Conservation (phyloP, 73 alveolate genomes). For the Paramecium biaurelia region DNA sequence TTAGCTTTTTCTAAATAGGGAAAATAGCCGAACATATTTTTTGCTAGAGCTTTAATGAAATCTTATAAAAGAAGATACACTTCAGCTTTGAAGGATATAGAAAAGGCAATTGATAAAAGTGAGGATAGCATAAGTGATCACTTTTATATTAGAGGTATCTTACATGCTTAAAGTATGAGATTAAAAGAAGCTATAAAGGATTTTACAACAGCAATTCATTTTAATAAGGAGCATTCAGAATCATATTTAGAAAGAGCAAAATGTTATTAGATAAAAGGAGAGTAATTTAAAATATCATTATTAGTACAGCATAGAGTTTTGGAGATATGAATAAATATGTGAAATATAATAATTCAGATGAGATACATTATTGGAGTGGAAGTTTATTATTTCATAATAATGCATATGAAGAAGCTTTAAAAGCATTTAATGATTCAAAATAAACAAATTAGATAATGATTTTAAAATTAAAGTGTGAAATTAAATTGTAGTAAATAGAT, state of each 20-base stretch:
- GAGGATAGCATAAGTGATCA: slow-evolving; percentile 27
- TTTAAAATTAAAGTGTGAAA: slow-evolving; percentile 14
- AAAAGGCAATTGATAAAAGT: slow-evolving; percentile 47
- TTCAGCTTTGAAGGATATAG: slow-evolving; percentile 27
- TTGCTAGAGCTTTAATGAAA: slow-evolving; percentile 2
- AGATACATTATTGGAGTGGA: slow-evolving; percentile 37
- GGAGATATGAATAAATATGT: not conserved
- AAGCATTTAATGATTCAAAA: not conserved
- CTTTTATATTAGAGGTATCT: not conserved
- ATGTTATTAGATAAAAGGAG: slow-evolving; percentile 20
- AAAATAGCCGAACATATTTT: slow-evolving; percentile 8
- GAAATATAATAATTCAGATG: slow-evolving; percentile 2
- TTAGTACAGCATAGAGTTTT: slow-evolving; percentile 4
- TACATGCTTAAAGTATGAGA: slow-evolving; percentile 42
- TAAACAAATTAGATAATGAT: not conserved
- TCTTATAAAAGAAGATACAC: slow-evolving; percentile 14
- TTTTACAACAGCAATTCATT: slow-evolving; percentile 39
- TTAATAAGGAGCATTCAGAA: not conserved
- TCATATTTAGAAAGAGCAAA: slow-evolving; percentile 44
- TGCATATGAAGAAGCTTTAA: slow-evolving; percentile 26
- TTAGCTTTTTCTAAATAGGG: not conserved
- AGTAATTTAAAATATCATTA: not conserved
- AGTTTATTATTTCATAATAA: slow-evolving; percentile 30
- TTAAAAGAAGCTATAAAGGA: slow-evolving; percentile 39
- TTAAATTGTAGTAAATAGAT: not conserved